Conservation (phyloP, 1,284 basidiomycete genomes). For the Cutaneotrichosporon spelunceum region DNA sequence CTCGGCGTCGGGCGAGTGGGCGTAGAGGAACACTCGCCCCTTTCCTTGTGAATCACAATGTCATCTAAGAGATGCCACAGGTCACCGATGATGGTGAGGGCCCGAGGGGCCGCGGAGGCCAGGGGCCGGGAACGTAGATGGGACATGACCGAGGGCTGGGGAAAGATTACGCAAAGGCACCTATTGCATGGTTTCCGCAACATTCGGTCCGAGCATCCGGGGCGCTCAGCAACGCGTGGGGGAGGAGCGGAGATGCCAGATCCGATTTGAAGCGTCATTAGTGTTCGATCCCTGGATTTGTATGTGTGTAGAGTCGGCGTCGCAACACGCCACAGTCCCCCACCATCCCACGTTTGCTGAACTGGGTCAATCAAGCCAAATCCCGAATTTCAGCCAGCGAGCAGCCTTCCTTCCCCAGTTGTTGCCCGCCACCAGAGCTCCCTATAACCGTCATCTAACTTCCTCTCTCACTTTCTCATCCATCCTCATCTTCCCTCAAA, state of each 20-base stretch:
- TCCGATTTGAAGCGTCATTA: neutral
- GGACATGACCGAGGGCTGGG: neutral
- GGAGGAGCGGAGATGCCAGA: neutral
- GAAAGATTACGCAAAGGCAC: neutral
- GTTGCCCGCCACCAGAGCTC: too few relatives aligned
- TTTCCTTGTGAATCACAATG: too few relatives aligned
- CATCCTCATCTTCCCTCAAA: neutral
- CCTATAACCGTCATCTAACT: constrained; percentile 32
- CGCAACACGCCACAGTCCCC: neutral
- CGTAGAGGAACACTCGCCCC: neutral
- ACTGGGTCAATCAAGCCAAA: neutral
- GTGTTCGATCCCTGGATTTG: neutral
- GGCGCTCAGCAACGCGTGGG: neutral
- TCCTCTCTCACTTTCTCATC: neutral
- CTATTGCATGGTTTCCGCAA: neutral
- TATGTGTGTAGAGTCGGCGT: neutral
- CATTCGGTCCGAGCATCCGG: neutral
- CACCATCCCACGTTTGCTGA: neutral
- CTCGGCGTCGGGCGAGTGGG: neutral
- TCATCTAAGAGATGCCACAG: neutral
- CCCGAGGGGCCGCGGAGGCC: too few relatives aligned
- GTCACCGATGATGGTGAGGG: neutral
- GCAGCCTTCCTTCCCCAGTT: constrained; percentile 5
- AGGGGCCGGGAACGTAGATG: neutral
- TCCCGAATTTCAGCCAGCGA: neutral